These are phyloP conservation scores for Diutina scorzettiae DNA, from an alignment of 1,139 yeast species.

Conservation along the genomic window DNA sequence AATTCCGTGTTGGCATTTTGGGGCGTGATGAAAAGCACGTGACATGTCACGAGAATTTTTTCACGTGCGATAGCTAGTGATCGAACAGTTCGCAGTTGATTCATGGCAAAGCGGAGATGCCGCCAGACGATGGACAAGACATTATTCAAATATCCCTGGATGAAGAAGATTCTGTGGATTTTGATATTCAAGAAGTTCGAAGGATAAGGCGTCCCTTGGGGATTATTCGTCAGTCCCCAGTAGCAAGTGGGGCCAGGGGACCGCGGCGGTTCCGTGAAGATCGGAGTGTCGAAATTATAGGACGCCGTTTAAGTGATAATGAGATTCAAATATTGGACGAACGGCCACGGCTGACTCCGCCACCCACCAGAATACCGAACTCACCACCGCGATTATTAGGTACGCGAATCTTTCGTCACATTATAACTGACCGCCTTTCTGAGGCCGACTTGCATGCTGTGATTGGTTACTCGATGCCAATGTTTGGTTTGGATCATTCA, in stretches of 20 bases:
- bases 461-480: neutral
- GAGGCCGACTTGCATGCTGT: neutral
- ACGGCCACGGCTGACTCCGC: neutral
- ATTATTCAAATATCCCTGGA: neutral
- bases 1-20: too few species aligned
- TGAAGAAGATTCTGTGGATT: neutral
- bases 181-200: neutral
- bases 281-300: neutral
- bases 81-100: too few species aligned
- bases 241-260: neutral
- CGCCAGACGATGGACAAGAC: too few species aligned
- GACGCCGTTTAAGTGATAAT: neutral
- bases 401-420: neutral
- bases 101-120: too few species aligned
- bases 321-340: conserved; percentile 1
- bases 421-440: neutral
- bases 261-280: neutral
- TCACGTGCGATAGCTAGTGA: too few species aligned
- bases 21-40: too few species aligned
- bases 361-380: neutral
- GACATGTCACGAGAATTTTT: too few species aligned
- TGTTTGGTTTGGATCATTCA: neutral
- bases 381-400: neutral
- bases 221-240: neutral
- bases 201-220: neutral